Evolutionary conservation across 2,329 filamentous ascomycete species (phyloP).

Genomic region (Emergomyces orientalis): DNA sequence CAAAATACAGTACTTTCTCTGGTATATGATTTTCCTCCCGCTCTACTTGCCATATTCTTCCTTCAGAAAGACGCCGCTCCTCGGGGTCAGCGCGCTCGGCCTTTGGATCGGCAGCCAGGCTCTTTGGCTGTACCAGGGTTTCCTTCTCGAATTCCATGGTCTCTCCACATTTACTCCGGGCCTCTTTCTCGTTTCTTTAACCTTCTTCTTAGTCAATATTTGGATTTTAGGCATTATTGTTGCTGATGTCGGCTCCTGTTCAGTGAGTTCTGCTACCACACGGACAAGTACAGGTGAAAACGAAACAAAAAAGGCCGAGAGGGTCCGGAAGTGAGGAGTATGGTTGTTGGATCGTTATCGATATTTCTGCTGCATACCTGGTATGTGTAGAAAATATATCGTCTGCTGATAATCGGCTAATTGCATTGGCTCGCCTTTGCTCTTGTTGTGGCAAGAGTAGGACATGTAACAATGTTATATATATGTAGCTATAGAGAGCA

Average conservation of each 20-base stretch:
- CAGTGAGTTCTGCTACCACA: neutral
- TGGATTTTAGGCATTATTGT: constrained; percentile 81
- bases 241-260: constrained; percentile 44
- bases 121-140: constrained; percentile 67
- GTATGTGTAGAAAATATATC: neutral
- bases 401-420: neutral
- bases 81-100: constrained; percentile 56
- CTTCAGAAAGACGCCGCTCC: constrained; percentile 49
- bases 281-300: too few relatives aligned
- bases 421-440: neutral
- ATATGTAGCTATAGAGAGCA: neutral
- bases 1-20: constrained; percentile 76
- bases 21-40: constrained; percentile 91
- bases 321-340: neutral
- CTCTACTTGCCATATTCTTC: constrained; percentile 79
- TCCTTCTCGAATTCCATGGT: constrained; percentile 68
- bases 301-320: neutral
- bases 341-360: neutral
- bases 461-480: neutral
- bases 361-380: neutral
- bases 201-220: constrained; percentile 77
- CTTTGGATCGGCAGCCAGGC: constrained; percentile 72
- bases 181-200: constrained; percentile 63
- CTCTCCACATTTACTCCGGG: constrained; percentile 76
- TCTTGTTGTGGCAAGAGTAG: neutral